Evolutionary conservation across 768 basidiomycete species (phyloP).

Genomic region (Tephrocybe sp.): DNA sequence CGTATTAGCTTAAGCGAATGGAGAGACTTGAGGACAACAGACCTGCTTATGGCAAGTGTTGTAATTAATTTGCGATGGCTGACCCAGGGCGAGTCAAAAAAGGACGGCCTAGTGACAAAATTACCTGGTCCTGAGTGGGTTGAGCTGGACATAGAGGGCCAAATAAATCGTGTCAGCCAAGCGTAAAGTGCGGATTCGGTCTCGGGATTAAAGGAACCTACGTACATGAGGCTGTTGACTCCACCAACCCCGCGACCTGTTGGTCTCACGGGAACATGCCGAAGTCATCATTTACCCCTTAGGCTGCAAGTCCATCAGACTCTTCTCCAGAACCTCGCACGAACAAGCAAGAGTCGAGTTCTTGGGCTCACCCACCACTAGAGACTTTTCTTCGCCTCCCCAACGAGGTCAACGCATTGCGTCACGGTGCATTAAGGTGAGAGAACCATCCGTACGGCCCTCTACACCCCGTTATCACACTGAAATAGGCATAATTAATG

Average conservation of each 20-base stretch:
- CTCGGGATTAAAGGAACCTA: conserved; percentile 2
- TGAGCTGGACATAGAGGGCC: not conserved
- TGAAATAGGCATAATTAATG: conserved; percentile 5
- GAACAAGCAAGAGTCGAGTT: not conserved
- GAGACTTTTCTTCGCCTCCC: not conserved
- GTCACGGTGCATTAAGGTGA: not conserved
- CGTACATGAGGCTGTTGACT: conserved; percentile 8
- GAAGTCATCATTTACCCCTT: conserved; percentile 3
- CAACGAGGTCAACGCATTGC: not conserved
- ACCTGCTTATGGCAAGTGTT: not conserved
- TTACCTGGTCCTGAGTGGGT: not conserved
- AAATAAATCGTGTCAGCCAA: conserved; percentile 6
- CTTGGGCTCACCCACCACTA: not conserved
- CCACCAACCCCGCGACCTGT: not conserved
- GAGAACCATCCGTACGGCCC: not conserved
- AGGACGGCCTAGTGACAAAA: not conserved
- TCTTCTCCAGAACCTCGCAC: not conserved
- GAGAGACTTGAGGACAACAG: not conserved
- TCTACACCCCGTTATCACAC: not conserved
- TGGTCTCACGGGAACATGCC: conserved; percentile 9
- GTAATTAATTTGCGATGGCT: conserved; percentile 4
- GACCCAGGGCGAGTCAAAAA: not conserved
- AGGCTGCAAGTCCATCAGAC: conserved; percentile 2
- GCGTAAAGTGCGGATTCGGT: not conserved
- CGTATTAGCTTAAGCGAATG: not conserved